These are phyloP conservation scores for Xylaria polymorpha DNA, from an alignment of 2,329 filamentous ascomycete genomes.

Conservation along the genomic window DNA sequence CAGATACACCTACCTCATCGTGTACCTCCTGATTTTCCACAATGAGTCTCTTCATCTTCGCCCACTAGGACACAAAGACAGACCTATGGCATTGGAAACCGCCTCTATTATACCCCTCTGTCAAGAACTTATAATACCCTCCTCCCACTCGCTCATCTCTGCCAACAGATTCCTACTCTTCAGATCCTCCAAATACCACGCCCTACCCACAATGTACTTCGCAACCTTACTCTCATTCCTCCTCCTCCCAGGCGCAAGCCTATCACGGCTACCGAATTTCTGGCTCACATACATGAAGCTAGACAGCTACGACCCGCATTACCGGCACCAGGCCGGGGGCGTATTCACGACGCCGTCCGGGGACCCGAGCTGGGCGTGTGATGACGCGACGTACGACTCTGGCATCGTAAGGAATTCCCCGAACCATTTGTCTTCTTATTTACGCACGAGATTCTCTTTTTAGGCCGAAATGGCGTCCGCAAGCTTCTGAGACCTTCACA, in stretches of 20 bases:
- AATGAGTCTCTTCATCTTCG: background rate
- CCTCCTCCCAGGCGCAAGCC: background rate
- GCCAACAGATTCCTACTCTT: background rate
- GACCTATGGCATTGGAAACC: background rate
- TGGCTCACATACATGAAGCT: conserved; percentile 25
- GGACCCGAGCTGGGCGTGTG: conserved; percentile 18
- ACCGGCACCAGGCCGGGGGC: conserved; percentile 23
- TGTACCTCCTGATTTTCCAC: background rate
- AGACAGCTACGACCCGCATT: conserved; percentile 11
- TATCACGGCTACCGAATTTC: background rate
- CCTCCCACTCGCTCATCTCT: background rate
- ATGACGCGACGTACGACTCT: conserved; percentile 18
- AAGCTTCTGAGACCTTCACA: too few relatives aligned
- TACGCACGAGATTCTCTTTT: too few relatives aligned
- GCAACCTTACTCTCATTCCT: background rate
- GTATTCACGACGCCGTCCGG: conserved; percentile 4
- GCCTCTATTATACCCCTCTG: background rate
- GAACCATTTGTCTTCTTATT: too few relatives aligned
- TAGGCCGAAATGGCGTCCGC: too few relatives aligned
- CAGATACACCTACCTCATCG: background rate
- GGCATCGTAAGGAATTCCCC: conserved; percentile 3
- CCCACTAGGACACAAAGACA: background rate
- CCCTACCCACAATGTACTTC: conserved; percentile 2
- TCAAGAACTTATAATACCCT: background rate
- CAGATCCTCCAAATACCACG: background rate